Base-by-base conservation (phyloP, 169 alveolate species). In the Cardiosporidium cionae region DNA sequence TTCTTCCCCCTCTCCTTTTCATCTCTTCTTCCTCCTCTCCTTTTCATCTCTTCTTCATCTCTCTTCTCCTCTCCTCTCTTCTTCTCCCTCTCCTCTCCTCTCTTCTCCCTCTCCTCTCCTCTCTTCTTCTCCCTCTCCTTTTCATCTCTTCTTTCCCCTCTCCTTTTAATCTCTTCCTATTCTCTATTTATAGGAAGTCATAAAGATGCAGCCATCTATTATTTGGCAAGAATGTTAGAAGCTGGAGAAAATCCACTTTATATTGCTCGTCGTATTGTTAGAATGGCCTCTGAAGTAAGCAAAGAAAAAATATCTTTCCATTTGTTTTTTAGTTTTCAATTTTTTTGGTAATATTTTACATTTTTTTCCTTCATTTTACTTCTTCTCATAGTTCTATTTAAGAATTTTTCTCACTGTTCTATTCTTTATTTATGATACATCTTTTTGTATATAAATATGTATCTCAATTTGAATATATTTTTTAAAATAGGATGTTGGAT, bases 171-270 rank as follows among this genome's bases (percentile, higher is more conserved):
- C 58, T 44, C 9, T n/a, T n/a, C 25, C 44, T 64, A 4, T 64
- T 4, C 16, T 22, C 25, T 25, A 7, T n/a, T 1, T 3, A 3
- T 52, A 64, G 70, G 70, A 22, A 64, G 70, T 44, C 70, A 70
- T 44, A 52, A 36, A 44, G 63, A 70, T 23, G 76, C 76, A 0
- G 76, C 76, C 2, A 68, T 58, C 62, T 70, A 70, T 44, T 70
- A 58, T 35, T 28, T 58, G 52, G 34, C 76, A 27, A 36, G 76
- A 34, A 70, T 70, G 76, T 34, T 70, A 3, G 52, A 22, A 22
- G 76, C 68, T 7, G 76, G 76, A 0, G 76, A 70, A 58, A 58
- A 52, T 70, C 76, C 76, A n/a, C 68, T 37, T 23, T 22, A 52
- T 32, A 34, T 70, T 7, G 63, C 76, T 0, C 67, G 76, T 1